Percentiles rank a stretch among this genome's conserved stretches.
Conservation (phyloP, 2,329 filamentous ascomycete genomes). For the Nothomitra cinnamomea region DNA sequence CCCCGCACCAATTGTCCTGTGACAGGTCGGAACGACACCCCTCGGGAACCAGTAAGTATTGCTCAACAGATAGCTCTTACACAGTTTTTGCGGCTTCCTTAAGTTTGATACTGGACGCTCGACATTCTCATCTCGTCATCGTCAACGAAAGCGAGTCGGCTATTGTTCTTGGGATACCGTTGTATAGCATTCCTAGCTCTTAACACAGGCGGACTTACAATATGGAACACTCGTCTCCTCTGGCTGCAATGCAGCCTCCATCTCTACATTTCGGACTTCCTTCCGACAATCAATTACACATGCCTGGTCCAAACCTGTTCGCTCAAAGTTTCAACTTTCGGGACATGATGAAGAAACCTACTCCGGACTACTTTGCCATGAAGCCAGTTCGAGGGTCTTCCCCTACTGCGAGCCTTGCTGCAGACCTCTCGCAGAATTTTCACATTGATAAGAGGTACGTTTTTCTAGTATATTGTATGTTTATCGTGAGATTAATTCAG, state of each 20-base stretch:
- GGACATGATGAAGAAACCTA: constrained; percentile 47
- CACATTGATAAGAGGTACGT: constrained; percentile 84
- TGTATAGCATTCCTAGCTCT: constrained; percentile 1
- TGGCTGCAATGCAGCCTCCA: constrained; percentile 77
- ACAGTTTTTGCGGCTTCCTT: background rate
- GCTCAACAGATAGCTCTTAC: background rate
- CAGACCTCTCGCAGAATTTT: constrained; percentile 93
- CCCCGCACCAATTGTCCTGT: constrained; percentile 1
- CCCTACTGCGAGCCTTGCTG: constrained; percentile 76
- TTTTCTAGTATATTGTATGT: constrained; percentile 8
- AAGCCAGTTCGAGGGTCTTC: constrained; percentile 72
- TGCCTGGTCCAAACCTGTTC: constrained; percentile 28
- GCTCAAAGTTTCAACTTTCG: constrained; percentile 60
- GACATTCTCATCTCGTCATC: background rate
- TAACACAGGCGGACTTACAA: background rate
- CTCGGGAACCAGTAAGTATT: background rate
- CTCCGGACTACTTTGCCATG: constrained; percentile 64
- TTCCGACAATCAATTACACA: background rate
- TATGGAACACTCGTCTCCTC: constrained; percentile 88
- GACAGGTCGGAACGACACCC: background rate
- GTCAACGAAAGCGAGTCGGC: background rate
- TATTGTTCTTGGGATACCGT: background rate
- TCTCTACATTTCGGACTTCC: constrained; percentile 23
- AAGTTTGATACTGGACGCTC: background rate
- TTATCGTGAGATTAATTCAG: constrained; percentile 7